Percentiles rank a stretch among this genome's conserved stretches.
phyloP scores from a whole-genome alignment of 192 early-diverging fungal species.

The Gamsiella multidivaricata region DNA sequence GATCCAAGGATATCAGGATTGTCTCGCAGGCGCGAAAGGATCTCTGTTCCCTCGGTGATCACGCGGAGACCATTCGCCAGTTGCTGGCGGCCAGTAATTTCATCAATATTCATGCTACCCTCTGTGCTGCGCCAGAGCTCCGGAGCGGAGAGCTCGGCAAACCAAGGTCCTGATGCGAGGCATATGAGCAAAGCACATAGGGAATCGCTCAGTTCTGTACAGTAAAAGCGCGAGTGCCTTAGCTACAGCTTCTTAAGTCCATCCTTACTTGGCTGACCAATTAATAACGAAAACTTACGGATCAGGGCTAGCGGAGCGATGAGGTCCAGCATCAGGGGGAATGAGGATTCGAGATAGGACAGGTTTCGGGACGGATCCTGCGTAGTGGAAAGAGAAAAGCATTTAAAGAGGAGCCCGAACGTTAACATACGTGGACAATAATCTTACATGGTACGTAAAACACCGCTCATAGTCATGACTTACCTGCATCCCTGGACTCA shows the following conservation, averaged over 20 bases:
- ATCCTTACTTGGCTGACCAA: too few relatives aligned
- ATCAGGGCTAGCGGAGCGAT: conserved; percentile 7
- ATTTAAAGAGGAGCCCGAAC: too few relatives aligned
- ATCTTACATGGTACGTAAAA: background rate
- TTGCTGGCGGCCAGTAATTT: conserved; percentile 6
- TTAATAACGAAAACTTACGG: conserved; percentile 1
- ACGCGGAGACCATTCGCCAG: conserved; percentile 4
- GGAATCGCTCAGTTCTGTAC: conserved; percentile 4
- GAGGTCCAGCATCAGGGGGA: conserved; percentile 36
- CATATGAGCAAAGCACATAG: conserved; percentile 30
- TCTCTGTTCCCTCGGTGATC: conserved; percentile 28
- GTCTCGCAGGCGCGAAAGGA: conserved; percentile 15
- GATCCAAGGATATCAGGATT: conserved; percentile 22
- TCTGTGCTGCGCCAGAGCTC: conserved; percentile 25
- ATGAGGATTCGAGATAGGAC: conserved; percentile 28
- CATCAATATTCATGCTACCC: conserved; percentile 6
- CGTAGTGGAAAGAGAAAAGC: too few relatives aligned
- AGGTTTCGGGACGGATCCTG: conserved; percentile 28
- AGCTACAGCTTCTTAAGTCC: background rate
- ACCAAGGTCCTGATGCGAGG: conserved; percentile 45
- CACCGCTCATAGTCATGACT: too few relatives aligned
- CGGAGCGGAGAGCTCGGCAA: conserved; percentile 8
- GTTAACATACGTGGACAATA: background rate
- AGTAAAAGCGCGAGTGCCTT: background rate
- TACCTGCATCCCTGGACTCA: conserved; percentile 52